These are phyloP conservation scores for Podochytrium sp. DNA, from an alignment of 192 early-diverging fungal species.

Conservation along the genomic window DNA sequence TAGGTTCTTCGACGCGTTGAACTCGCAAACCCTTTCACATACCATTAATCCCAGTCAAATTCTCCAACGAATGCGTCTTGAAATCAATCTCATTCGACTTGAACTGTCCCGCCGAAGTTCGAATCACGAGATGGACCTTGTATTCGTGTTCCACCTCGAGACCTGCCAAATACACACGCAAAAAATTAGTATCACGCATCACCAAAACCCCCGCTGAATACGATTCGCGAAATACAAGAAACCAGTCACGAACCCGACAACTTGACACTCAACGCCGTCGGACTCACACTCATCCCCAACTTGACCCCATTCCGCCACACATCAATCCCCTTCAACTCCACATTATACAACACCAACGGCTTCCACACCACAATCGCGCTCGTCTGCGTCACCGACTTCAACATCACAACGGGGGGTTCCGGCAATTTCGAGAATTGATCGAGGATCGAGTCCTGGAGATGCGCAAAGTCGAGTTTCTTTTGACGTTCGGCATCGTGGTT, in stretches of 20 bases:
- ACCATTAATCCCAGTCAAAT: conserved; percentile 95
- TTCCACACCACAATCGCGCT: conserved; percentile 92
- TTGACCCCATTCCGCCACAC: conserved; percentile 89
- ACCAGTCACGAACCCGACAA: too few species aligned
- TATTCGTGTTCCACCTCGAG: conserved; percentile 91
- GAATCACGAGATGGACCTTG: conserved; percentile 84
- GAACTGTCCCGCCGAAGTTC: conserved; percentile 89
- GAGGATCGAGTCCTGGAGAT: conserved; percentile 86
- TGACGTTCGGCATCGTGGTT: conserved; percentile 84
- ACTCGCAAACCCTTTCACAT: too few species aligned
- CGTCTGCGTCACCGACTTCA: conserved; percentile 75
- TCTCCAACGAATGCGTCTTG: conserved; percentile 92
- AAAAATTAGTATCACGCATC: too few species aligned
- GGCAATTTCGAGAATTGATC: conserved; percentile 77
- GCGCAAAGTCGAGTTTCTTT: conserved; percentile 63
- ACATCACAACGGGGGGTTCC: conserved; percentile 74
- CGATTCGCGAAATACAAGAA: too few species aligned
- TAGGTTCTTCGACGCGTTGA: too few species aligned
- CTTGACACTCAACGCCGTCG: neutral
- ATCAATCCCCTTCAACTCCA: conserved; percentile 83
- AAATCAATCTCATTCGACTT: conserved; percentile 75
- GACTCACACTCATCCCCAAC: conserved; percentile 47
- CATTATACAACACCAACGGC: conserved; percentile 78
- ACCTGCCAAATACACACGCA: too few species aligned
- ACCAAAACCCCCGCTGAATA: too few species aligned